Evolutionary conservation across 83 land plant species (phyloP).

Genomic region (Larix sibirica): DNA sequence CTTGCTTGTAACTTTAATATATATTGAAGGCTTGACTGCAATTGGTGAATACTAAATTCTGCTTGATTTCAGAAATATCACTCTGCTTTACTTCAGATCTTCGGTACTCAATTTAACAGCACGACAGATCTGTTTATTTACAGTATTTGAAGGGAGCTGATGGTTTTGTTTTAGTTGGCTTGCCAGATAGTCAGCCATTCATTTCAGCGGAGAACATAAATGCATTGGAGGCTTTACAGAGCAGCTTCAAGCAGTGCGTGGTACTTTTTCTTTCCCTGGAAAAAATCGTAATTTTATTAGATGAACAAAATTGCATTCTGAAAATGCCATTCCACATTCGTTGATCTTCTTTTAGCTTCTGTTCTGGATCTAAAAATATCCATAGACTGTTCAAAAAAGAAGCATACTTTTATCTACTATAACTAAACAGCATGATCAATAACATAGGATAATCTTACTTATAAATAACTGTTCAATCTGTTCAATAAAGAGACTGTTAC

Average conservation of each 20-base stretch:
- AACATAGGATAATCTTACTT: too few relatives aligned
- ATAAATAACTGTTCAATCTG: too few relatives aligned
- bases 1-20: constrained; percentile 44
- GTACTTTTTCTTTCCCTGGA: constrained; percentile 27
- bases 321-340: too few relatives aligned
- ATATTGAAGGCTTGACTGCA: constrained; percentile 46
- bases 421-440: too few relatives aligned
- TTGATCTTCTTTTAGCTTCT: too few relatives aligned
- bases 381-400: too few relatives aligned
- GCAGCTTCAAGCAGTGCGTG: constrained; percentile 54
- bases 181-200: constrained; percentile 22
- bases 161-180: not conserved
- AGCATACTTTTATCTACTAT: too few relatives aligned
- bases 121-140: not conserved
- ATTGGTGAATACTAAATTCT: constrained; percentile 16
- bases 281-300: too few relatives aligned
- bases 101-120: not conserved
- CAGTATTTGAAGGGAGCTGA: not conserved
- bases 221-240: constrained; percentile 44
- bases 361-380: too few relatives aligned
- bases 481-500: too few relatives aligned
- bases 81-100: not conserved
- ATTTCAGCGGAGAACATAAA: constrained; percentile 45
- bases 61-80: not conserved
- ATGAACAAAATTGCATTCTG: too few relatives aligned